These are phyloP conservation scores for Juglanconis sp. DNA, from an alignment of 2,329 filamentous ascomycete genomes.

Conservation along the genomic window DNA sequence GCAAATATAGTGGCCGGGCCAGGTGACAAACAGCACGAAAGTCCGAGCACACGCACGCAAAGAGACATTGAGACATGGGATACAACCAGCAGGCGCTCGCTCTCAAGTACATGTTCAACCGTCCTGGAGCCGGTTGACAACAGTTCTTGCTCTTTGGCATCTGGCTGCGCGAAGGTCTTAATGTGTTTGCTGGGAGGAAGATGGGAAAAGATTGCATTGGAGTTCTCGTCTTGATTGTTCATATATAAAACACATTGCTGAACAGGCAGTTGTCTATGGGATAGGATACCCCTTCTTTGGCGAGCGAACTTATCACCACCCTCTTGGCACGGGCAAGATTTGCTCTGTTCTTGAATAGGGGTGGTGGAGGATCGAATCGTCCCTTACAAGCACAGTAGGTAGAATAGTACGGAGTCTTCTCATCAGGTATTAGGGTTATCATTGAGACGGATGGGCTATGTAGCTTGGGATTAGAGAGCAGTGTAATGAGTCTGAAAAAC, in stretches of 20 bases:
- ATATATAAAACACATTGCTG: neutral
- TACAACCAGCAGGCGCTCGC: neutral
- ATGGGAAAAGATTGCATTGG: neutral
- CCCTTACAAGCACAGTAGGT: neutral
- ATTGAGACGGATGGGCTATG: neutral
- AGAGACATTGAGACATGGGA: neutral
- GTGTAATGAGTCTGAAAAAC: neutral
- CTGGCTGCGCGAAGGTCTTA: neutral
- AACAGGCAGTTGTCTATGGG: neutral
- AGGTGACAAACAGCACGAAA: constrained; percentile 10
- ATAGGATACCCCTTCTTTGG: neutral
- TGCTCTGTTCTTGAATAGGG: neutral
- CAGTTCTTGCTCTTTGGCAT: neutral
- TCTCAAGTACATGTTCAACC: neutral
- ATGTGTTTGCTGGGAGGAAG: neutral
- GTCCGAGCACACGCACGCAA: neutral
- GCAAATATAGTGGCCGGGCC: constrained; percentile 10
- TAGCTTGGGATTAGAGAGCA: neutral
- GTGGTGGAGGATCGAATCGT: neutral
- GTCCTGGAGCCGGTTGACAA: constrained; percentile 8
- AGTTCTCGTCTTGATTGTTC: neutral
- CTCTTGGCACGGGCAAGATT: neutral
- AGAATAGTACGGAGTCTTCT: neutral
- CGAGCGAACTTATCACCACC: too few species aligned
- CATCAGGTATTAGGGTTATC: neutral